phyloP scores from a whole-genome alignment of 148 eudicot species.

The Nepenthes gracilis region DNA sequence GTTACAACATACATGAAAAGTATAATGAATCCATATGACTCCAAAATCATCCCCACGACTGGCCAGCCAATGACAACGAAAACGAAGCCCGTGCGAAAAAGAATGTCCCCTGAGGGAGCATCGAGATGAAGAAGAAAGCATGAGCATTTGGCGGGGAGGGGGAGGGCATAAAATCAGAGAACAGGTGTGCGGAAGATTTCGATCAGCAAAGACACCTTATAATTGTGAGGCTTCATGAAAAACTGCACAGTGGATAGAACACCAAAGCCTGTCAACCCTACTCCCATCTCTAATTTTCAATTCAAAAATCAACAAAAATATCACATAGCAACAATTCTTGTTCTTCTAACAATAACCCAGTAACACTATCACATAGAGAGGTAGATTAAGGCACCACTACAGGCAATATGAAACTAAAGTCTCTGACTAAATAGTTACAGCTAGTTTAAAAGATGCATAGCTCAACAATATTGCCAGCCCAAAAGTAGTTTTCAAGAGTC shows the following conservation, averaged over 20 bases:
- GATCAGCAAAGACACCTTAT: conserved; percentile 35
- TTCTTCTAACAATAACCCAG: no score
- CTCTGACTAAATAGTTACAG: no score
- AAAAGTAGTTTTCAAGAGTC: no score
- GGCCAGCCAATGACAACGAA: conserved; percentile 98
- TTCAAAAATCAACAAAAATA: no score
- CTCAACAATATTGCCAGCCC: no score
- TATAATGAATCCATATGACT: conserved; percentile 81
- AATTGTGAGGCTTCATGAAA: conserved; percentile 80
- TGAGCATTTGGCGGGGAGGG: conserved; percentile 8
- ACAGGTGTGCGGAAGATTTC: neutral
- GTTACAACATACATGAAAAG: conserved; percentile 63
- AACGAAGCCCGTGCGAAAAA: conserved; percentile 83
- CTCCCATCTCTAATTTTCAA: conserved; percentile 97
- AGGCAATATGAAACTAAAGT: no score
- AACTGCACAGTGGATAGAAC: conserved; percentile 69
- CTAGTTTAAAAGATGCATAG: no score
- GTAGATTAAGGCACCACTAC: no score
- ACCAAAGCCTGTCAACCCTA: conserved; percentile 91
- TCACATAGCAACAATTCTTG: no score
- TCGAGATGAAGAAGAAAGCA: conserved; percentile 1
- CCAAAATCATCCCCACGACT: conserved; percentile 78
- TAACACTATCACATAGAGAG: no score
- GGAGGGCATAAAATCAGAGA: neutral
- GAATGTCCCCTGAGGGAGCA: conserved; percentile 63